Conservation (phyloP, 2,329 filamentous ascomycete genomes). For the Hysterium pulicare region DNA sequence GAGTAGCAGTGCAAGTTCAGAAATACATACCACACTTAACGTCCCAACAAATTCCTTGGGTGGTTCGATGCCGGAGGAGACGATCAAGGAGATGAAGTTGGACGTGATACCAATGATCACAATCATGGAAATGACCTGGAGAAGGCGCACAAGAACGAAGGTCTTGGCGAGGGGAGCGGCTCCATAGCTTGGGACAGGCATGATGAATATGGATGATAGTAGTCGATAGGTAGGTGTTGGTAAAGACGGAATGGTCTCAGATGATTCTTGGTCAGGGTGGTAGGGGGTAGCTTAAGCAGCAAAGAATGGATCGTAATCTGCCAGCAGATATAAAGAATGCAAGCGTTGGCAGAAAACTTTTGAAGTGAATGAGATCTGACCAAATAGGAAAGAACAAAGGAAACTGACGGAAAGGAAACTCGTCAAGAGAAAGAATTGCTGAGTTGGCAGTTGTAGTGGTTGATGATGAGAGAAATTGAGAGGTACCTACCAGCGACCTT, state of each 20-base stretch:
- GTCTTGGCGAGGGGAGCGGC: slow-evolving; percentile 67
- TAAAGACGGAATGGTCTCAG: neutral
- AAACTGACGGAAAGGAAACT: slow-evolving; percentile 31
- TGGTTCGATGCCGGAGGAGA: slow-evolving; percentile 60
- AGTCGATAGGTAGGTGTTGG: slow-evolving; percentile 5
- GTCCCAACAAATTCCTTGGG: slow-evolving; percentile 74
- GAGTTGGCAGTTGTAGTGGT: slow-evolving; percentile 31
- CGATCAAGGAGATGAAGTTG: slow-evolving; percentile 78
- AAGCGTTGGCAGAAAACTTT: slow-evolving; percentile 15
- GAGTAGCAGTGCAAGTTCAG: neutral
- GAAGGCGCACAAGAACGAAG: slow-evolving; percentile 69
- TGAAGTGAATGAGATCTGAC: slow-evolving; percentile 25
- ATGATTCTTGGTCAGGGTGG: slow-evolving; percentile 15
- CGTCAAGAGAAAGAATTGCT: slow-evolving; percentile 25
- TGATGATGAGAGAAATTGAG: slow-evolving; percentile 16
- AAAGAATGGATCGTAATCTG: slow-evolving; percentile 32
- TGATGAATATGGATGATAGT: slow-evolving; percentile 27
- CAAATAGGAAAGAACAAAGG: slow-evolving; percentile 28
- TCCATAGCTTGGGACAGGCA: slow-evolving; percentile 61
- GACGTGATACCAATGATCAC: slow-evolving; percentile 75
- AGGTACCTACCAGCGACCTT: slow-evolving; percentile 19
- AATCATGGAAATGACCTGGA: slow-evolving; percentile 70
- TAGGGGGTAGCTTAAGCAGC: slow-evolving; percentile 18
- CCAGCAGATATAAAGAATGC: slow-evolving; percentile 33
- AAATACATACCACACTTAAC: slow-evolving; percentile 67